phyloP scores from a whole-genome alignment of 805 yeast genomes.

The Candida andamanensis region DNA sequence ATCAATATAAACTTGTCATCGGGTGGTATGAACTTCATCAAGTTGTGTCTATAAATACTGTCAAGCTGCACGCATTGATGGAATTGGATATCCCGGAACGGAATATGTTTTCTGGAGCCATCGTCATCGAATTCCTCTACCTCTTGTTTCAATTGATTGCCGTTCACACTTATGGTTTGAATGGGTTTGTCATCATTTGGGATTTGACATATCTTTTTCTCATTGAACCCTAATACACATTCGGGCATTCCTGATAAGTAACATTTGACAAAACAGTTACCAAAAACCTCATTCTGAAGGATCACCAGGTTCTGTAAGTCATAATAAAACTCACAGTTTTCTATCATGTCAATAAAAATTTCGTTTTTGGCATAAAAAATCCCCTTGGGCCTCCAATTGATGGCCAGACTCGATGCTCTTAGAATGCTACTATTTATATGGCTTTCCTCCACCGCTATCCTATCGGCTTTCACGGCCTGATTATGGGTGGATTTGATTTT shows the following conservation, averaged over 20 bases:
- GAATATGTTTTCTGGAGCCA: conserved; percentile 15
- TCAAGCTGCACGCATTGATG: conserved; percentile 72
- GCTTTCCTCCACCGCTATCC: conserved; percentile 17
- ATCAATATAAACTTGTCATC: conserved; percentile 46
- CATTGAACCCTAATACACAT: conserved; percentile 39
- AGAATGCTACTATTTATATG: conserved; percentile 64
- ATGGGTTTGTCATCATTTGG: conserved; percentile 8
- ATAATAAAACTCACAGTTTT: conserved; percentile 31
- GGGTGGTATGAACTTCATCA: conserved; percentile 80
- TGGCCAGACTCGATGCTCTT: conserved; percentile 63
- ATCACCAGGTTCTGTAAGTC: conserved; percentile 25
- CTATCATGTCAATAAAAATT: conserved; percentile 38
- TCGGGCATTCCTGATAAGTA: conserved; percentile 43
- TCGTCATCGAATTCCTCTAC: conserved; percentile 9
- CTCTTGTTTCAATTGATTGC: conserved; percentile 7
- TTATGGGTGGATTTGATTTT: conserved; percentile 34
- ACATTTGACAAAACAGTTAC: conserved; percentile 30
- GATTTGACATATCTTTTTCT: conserved; percentile 27
- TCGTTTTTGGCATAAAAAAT: conserved; percentile 41
- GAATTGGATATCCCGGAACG: conserved; percentile 37
- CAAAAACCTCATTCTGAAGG: conserved; percentile 29
- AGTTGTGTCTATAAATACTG: conserved; percentile 59
- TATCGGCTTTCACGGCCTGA: conserved; percentile 31
- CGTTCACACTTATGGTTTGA: background rate
- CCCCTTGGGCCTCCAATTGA: conserved; percentile 44